Conservation (phyloP, 2,329 filamentous ascomycete species). For the Clonostachys chloroleuca region DNA sequence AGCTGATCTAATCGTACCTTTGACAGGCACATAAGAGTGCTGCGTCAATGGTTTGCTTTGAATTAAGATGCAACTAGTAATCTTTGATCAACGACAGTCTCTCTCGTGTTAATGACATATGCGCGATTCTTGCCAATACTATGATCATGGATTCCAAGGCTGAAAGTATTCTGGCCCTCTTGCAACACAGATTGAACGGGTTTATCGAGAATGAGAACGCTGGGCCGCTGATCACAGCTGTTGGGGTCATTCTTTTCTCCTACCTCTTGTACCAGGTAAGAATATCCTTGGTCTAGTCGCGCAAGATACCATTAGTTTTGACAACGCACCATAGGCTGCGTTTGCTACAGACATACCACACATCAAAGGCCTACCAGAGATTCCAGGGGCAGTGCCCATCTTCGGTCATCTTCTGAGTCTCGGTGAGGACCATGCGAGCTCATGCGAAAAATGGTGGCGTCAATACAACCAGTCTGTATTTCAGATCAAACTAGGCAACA, state of each 20-base stretch:
- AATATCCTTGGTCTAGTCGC: neutral
- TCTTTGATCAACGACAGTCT: too few relatives aligned
- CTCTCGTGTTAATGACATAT: too few relatives aligned
- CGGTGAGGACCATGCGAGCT: constrained; percentile 47
- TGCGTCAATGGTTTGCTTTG: too few relatives aligned
- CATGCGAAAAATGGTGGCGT: constrained; percentile 44
- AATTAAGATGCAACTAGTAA: too few relatives aligned
- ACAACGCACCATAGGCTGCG: constrained; percentile 9
- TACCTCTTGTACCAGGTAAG: constrained; percentile 6
- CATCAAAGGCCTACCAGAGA: constrained; percentile 42
- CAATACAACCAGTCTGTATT: constrained; percentile 40
- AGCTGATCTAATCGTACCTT: too few relatives aligned
- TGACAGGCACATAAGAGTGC: too few relatives aligned
- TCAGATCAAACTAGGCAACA: constrained; percentile 49
- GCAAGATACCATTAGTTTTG: neutral
- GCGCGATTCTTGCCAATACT: neutral
- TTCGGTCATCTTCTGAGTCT: constrained; percentile 44
- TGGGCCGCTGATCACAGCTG: constrained; percentile 2
- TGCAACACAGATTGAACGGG: neutral
- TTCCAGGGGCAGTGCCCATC: constrained; percentile 43
- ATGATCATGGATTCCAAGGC: neutral
- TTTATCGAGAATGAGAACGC: constrained; percentile 9
- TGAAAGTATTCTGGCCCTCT: neutral
- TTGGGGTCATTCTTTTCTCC: constrained; percentile 1
- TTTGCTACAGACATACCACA: constrained; percentile 39